These are phyloP conservation scores for Suhomyces xylopsoci DNA, from an alignment of 805 yeast species.

Conservation along the genomic window DNA sequence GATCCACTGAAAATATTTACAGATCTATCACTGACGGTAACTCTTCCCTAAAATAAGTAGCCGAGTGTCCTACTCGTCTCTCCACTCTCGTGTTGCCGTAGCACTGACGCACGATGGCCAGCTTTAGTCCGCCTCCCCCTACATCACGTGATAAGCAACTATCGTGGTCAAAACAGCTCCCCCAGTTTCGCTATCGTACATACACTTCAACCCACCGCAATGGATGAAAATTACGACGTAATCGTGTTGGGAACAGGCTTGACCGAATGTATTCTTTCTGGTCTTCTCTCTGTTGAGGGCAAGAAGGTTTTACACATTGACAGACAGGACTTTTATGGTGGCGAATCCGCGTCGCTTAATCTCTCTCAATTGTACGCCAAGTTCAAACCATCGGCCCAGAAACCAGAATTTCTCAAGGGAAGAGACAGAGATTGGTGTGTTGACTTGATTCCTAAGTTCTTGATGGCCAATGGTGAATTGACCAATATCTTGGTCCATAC, in stretches of 20 bases:
- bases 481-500: constrained; percentile 94
- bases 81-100: not conserved
- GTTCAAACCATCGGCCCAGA: constrained; percentile 74
- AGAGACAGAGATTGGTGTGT: constrained; percentile 98
- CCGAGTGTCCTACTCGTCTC: too few species aligned
- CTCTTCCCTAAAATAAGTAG: too few species aligned
- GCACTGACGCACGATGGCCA: not conserved
- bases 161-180: not conserved
- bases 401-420: constrained; percentile 70
- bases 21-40: too few species aligned
- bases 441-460: constrained; percentile 91
- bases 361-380: constrained; percentile 68
- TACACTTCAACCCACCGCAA: constrained; percentile 19
- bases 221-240: constrained; percentile 97
- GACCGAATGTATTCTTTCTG: constrained; percentile 94
- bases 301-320: constrained; percentile 96
- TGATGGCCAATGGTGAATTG: constrained; percentile 97
- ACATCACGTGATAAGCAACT: not conserved
- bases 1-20: too few species aligned
- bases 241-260: constrained; percentile 94
- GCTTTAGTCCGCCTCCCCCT: not conserved
- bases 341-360: constrained; percentile 82
- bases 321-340: constrained; percentile 95
- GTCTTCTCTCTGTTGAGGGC: constrained; percentile 94
- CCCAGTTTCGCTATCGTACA: not conserved